Evolutionary conservation across 75 land plant species (phyloP), one percentile per base, ranked within the genome.

Genomic region (Adiantum capillusveneris): DNA sequence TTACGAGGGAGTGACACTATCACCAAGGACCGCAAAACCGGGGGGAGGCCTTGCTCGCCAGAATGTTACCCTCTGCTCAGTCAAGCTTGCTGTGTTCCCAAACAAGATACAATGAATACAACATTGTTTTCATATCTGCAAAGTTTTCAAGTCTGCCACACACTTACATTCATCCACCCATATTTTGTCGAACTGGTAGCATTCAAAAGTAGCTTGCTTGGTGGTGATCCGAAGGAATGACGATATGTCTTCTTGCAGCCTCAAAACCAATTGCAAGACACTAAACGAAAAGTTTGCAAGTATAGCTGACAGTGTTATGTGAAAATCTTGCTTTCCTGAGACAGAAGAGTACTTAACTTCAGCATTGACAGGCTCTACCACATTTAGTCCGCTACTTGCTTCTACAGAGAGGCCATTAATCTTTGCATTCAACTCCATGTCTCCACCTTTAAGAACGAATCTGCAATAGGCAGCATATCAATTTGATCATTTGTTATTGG

Each of bases 11-110:
- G 97, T 90, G 26, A 95, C 39, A 60, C 87, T 90, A 71, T 95
- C 97, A 41, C 99, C 97, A 50, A 95, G 82, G 44, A 82, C 77
- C 42, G 86, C 84, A 81, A 86, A 95, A 37, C 99, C 99, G 59
- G 86, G 81, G 30, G 99, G 99, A 44, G 89, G 86, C 62, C 78
- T 77, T 34, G 99, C 84, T 31, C 97, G 83, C 99, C 99, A 95
- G 62, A 95, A 82, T 9, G 89, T 81, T 69, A 82, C 79, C 28
- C 68, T 69, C 43, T 81, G 79, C 19, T 72, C 71, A 29, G 13
- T 1, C 22, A 21, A 17, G 17, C 17, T 46, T 17, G 50, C 50
- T 46, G 17, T n/a, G 2, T 2, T 6, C 22, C 50, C 50, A 46
- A 46, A 46, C 50, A 41, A 41, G 14, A 41, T 46, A 46, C 50